Base-by-base conservation (phyloP, 495 filamentous ascomycete species). In the Symbiotaphrina buchneri region DNA sequence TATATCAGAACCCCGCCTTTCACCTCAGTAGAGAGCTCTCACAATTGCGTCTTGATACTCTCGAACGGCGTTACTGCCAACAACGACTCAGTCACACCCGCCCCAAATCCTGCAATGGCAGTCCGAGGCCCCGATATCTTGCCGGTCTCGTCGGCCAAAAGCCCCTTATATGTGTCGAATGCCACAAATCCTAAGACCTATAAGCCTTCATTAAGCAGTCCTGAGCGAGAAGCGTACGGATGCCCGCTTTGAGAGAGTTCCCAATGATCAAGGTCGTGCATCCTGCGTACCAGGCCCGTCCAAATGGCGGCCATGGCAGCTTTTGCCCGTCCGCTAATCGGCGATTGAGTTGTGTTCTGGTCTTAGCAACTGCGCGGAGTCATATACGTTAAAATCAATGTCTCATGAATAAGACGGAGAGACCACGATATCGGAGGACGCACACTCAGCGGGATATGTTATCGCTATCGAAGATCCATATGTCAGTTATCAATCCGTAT, bases 231-330 rank as follows among this genome's bases (percentile, higher is more conserved):
- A n/a, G 52, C 76, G 25, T 61, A 83, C 85, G 71, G 40, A 97
- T 82, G 30, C 87, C 87, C 23, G 90, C 87, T 52, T 97, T 97
- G 38, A 83, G 53, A 18, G 83, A 85, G 55, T 97, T 97, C 31
- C 87, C 87, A 39, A 95, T 82, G 29, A 97, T 87, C 49, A 95
- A 56, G 16, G 87, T 94, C 14, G 87, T 95, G 55, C 87, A 97
- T 21, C 87, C 87, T 21, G 87, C 87, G 47, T 95, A 97, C 87
- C 87, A 97, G 43, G 91, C 83, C 34, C 49, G 56, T 19, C 90
- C 90, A 40, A 95, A 95, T 17, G 79, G 78, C 20, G 87, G 87
- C 76, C 79, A 94, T 27, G 84, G 82, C n/a, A 93, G 63, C 56
- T 87, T 92, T 54, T 84, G 55, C 26, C 70, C 70, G 34, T 74